Evolutionary conservation across 208 protist genomes (phyloP), one percentile per base, ranked within the genome.

Genomic region (Leishmania arabica): DNA sequence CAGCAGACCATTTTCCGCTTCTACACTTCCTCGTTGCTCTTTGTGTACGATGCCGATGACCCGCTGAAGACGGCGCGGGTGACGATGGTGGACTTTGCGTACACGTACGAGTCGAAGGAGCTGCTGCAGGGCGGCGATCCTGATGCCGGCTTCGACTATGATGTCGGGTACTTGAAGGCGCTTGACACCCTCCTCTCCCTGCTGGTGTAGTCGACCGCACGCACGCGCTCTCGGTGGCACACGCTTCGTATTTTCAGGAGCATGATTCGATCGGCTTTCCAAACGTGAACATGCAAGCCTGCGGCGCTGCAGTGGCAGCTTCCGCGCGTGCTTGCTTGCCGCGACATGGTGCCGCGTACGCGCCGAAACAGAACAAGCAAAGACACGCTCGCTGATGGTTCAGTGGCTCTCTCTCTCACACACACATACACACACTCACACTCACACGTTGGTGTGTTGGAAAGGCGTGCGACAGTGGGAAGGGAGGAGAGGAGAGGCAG

Each of bases 81-180:
- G 51, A 91, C 93, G 54, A 97, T 97, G 94, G 91, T 97, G 1
- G 94, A 97, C 85, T 97, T 97, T 78, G 94, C 94, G 19, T 97
- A 93, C 85, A 95, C 94, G 4, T 97, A 97, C 81, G 91, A 95
- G 70, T 83, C 86, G 24, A 80, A 81, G 53, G 94, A 97, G 75
- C 86, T 97, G 66, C 64, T 79, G 60, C 79, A 86, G 40, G 92
- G 83, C 73, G 81, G 86, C 2, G 94, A 97, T 69, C 79, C 85
- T 6, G 92, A 95, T 65, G 92, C 90, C 1, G 80, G 84, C 45
- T 85, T 88, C 27, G 86, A 86, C 51, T 88, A 88, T 65, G 94
- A 97, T 68, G 80, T 94, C n/a, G 89, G 92, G 21, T 97, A 97
- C 69, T 75, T 96, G 68, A 86, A 90, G n/a, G 94, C 90, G 40